These are phyloP conservation scores for Alternaria ethzedia DNA, from an alignment of 2,329 filamentous ascomycete genomes.

Conservation along the genomic window DNA sequence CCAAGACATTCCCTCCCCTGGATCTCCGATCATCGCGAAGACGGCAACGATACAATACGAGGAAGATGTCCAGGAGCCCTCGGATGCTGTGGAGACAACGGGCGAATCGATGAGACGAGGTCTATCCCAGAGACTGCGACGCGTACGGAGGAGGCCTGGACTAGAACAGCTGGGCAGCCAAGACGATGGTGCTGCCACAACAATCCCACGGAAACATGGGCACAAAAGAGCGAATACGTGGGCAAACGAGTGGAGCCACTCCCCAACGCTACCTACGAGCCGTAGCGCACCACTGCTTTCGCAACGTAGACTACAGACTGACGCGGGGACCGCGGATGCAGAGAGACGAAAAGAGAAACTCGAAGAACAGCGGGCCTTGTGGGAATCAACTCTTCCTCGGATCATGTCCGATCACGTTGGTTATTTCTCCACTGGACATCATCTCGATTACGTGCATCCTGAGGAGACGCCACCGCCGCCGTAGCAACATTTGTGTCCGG, in stretches of 20 bases:
- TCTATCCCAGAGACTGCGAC: conserved; percentile 22
- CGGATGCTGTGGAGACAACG: conserved; percentile 14
- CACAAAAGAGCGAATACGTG: conserved; percentile 12
- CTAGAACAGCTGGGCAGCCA: conserved; percentile 19
- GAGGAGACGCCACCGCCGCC: neutral
- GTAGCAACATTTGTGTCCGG: neutral
- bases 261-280: neutral
- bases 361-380: conserved; percentile 23
- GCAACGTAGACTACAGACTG: conserved; percentile 6
- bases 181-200: conserved; percentile 8
- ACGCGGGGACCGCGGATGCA: conserved; percentile 2
- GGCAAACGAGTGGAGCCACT: conserved; percentile 12
- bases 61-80: conserved; percentile 10
- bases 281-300: conserved; percentile 9
- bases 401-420: conserved; percentile 9
- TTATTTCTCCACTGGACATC: conserved; percentile 9
- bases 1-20: conserved; percentile 18
- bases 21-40: conserved; percentile 20
- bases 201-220: conserved; percentile 2
- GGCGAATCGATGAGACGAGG: conserved; percentile 17
- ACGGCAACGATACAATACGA: conserved; percentile 8
- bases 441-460: conserved; percentile 6
- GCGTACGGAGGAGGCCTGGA: conserved; percentile 22
- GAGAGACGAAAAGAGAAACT: conserved; percentile 9
- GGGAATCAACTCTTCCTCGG: conserved; percentile 29